Percentiles rank a stretch among this genome's conserved stretches.
These are phyloP conservation scores for Stemphylium vesicarium DNA, from an alignment of 2,329 filamentous ascomycete genomes.

Conservation along the genomic window DNA sequence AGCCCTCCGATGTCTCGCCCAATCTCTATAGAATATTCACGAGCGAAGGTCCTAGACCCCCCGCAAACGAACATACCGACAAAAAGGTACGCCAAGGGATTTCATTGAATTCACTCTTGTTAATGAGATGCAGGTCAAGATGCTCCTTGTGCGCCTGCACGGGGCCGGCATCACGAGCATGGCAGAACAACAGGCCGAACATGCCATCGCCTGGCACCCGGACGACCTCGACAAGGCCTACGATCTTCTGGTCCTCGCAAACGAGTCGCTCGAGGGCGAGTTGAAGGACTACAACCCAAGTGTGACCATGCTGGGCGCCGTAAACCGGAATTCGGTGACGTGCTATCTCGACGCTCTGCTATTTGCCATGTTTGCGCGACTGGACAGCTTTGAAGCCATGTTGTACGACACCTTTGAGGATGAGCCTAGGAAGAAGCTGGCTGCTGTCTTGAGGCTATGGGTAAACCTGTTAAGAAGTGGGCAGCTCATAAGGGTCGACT, in stretches of 20 bases:
- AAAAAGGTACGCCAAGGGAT: slow-evolving; percentile 52
- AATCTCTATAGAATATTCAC: slow-evolving; percentile 71
- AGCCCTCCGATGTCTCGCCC: slow-evolving; percentile 27
- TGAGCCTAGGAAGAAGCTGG: slow-evolving; percentile 73
- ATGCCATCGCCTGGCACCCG: slow-evolving; percentile 68
- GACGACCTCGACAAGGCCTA: slow-evolving; percentile 77
- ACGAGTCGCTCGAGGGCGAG: slow-evolving; percentile 80
- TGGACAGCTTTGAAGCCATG: slow-evolving; percentile 92
- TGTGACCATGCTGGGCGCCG: slow-evolving; percentile 78
- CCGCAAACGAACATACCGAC: slow-evolving; percentile 62
- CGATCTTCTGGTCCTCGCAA: slow-evolving; percentile 76
- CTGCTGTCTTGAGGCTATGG: slow-evolving; percentile 83
- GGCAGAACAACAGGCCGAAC: slow-evolving; percentile 67
- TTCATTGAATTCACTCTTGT: not conserved
- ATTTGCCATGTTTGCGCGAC: slow-evolving; percentile 92
- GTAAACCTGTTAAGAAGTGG: slow-evolving; percentile 90
- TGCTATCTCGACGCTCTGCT: slow-evolving; percentile 92
- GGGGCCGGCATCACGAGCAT: slow-evolving; percentile 61
- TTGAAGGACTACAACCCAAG: slow-evolving; percentile 76
- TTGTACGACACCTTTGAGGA: slow-evolving; percentile 80
- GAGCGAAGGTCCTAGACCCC: slow-evolving; percentile 58
- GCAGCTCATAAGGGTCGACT: slow-evolving; percentile 81
- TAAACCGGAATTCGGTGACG: slow-evolving; percentile 86
- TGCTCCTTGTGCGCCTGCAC: slow-evolving; percentile 59
- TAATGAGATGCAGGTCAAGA: slow-evolving; percentile 55